These are phyloP conservation scores for Boletus fagicola DNA, from an alignment of 768 basidiomycete species.

Conservation along the genomic window DNA sequence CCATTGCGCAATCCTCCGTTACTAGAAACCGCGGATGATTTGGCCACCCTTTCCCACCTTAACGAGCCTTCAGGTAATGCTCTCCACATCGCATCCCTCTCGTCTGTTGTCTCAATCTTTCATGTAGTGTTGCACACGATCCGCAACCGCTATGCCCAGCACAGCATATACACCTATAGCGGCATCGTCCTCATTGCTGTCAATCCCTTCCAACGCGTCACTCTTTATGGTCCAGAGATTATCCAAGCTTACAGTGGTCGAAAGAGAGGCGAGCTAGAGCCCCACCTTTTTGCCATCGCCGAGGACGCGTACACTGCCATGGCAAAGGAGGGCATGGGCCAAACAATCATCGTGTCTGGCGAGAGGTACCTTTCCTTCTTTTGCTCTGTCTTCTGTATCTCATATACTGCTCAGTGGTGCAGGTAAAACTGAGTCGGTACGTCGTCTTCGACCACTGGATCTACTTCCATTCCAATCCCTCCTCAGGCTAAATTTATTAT, in stretches of 20 bases:
- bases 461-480: conserved; percentile 3
- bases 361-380: conserved; percentile 66
- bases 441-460: conserved; percentile 20
- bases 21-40: conserved; percentile 95
- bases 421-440: conserved; percentile 96
- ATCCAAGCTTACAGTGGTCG: conserved; percentile 95
- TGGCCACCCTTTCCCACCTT: conserved; percentile 95
- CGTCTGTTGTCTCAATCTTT: neutral
- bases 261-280: conserved; percentile 91
- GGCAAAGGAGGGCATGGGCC: conserved; percentile 90
- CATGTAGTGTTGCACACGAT: conserved; percentile 89
- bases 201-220: conserved; percentile 97
- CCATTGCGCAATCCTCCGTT: conserved; percentile 96
- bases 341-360: conserved; percentile 98
- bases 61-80: conserved; percentile 92
- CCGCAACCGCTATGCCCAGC: conserved; percentile 92
- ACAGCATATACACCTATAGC: conserved; percentile 98
- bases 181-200: conserved; percentile 98
- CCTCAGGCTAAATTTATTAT: conserved; percentile 95
- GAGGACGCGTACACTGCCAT: conserved; percentile 99
- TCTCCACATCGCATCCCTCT: neutral
- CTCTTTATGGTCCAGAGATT: conserved; percentile 94
- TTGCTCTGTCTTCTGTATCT: conserved; percentile 6
- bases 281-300: conserved; percentile 97
- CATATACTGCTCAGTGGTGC: conserved; percentile 70